These are phyloP conservation scores for Crithidia sp. DNA, from an alignment of 208 protist genomes.

Conservation along the genomic window DNA sequence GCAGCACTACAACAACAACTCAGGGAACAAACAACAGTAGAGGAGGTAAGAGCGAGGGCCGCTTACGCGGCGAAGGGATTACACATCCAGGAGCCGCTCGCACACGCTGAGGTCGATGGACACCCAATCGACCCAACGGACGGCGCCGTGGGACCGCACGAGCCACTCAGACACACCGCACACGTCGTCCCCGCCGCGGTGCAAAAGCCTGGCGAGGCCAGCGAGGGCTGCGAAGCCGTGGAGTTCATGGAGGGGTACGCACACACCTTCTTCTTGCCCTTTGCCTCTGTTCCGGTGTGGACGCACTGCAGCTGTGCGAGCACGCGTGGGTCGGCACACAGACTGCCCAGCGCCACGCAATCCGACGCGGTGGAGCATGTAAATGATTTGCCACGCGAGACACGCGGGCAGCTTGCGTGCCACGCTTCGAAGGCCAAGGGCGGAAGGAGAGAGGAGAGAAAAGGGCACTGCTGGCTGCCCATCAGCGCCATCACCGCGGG, in stretches of 20 bases:
- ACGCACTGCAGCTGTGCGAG: slow-evolving; percentile 39
- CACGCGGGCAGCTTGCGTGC: slow-evolving; percentile 20
- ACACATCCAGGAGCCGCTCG: slow-evolving; percentile 16
- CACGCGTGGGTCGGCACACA: slow-evolving; percentile 27
- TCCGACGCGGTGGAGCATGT: slow-evolving; percentile 41
- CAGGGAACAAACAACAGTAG: neutral
- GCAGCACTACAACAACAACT: neutral
- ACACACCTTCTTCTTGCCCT: slow-evolving; percentile 15
- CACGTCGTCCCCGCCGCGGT: slow-evolving; percentile 31
- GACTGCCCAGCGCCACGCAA: slow-evolving; percentile 37
- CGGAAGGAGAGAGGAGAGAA: slow-evolving; percentile 32
- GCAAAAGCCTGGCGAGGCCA: slow-evolving; percentile 36
- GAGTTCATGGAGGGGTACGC: slow-evolving; percentile 15
- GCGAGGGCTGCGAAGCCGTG: neutral
- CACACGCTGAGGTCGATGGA: slow-evolving; percentile 14
- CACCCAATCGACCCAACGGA: slow-evolving; percentile 16
- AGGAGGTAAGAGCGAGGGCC: neutral
- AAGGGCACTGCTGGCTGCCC: slow-evolving; percentile 29
- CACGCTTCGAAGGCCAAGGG: slow-evolving; percentile 40
- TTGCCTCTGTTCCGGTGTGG: neutral
- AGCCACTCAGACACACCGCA: slow-evolving; percentile 34
- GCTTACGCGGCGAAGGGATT: neutral
- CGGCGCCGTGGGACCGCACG: slow-evolving; percentile 1
- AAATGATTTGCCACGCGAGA: slow-evolving; percentile 16
- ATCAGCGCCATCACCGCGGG: slow-evolving; percentile 34